Evolutionary conservation across 2,329 filamentous ascomycete genomes (phyloP).

Genomic region (Aspergillus ochraceus): DNA sequence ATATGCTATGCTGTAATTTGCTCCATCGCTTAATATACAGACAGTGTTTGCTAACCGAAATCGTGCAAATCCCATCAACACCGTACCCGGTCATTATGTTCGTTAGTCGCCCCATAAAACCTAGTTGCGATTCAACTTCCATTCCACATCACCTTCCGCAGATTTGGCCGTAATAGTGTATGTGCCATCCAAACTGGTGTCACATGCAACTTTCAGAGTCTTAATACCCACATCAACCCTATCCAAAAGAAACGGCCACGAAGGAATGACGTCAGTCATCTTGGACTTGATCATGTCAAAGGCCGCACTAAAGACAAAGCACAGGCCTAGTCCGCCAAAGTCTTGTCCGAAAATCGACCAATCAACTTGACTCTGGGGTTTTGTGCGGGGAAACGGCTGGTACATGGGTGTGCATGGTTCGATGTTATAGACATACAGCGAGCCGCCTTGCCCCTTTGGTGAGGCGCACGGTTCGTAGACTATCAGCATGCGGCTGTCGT

Average conservation of each 20-base stretch:
- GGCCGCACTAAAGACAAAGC: neutral
- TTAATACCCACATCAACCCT: neutral
- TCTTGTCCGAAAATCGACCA: neutral
- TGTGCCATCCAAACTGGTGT: neutral
- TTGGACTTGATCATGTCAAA: neutral
- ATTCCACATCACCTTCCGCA: neutral
- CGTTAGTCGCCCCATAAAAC: neutral
- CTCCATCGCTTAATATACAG: no score
- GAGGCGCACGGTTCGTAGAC: neutral
- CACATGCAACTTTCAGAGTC: neutral
- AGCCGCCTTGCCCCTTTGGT: neutral
- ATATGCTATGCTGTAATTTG: no score
- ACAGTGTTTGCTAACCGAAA: no score
- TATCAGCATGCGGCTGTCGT: neutral
- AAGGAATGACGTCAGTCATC: neutral
- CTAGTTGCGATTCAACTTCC: neutral
- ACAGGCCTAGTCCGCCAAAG: neutral
- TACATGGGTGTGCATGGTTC: neutral
- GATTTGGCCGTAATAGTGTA: neutral
- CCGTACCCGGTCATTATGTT: neutral
- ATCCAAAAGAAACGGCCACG: neutral
- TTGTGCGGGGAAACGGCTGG: neutral
- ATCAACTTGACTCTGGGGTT: neutral
- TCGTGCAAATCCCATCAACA: neutral
- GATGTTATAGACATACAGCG: neutral